Percentiles rank a stretch among this genome's conserved stretches.
Conservation (phyloP, 2,329 filamentous ascomycete genomes). For the Fusarium nematophilum region DNA sequence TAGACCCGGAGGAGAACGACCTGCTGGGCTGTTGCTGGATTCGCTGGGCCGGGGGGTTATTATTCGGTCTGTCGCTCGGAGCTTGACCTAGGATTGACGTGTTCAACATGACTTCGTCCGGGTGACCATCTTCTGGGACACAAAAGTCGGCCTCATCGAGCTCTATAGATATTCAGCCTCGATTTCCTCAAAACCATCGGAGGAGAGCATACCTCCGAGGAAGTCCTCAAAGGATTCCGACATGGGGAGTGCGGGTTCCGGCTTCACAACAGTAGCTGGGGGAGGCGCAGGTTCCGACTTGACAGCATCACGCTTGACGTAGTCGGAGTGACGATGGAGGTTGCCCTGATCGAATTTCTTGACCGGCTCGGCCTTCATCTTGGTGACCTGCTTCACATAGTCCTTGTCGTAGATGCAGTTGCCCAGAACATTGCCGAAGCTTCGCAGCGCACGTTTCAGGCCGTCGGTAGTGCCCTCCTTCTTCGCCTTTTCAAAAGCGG, state of each 20-base stretch:
- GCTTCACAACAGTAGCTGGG: conserved; percentile 39
- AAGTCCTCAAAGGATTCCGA: conserved; percentile 64
- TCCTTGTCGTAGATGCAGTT: conserved; percentile 99
- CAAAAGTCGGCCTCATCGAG: conserved; percentile 84
- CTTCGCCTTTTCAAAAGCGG: conserved; percentile 98
- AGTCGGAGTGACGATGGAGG: conserved; percentile 85
- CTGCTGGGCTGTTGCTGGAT: conserved; percentile 38
- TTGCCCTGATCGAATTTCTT: conserved; percentile 82
- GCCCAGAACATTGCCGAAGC: conserved; percentile 95
- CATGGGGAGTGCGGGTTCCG: conserved; percentile 40
- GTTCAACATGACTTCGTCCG: conserved; percentile 78
- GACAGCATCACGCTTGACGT: conserved; percentile 67
- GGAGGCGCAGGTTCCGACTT: conserved; percentile 38
- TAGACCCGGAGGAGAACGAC: conserved; percentile 27
- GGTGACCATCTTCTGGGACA: conserved; percentile 75
- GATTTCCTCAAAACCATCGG: conserved; percentile 51
- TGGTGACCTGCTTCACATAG: conserved; percentile 89
- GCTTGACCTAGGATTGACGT: conserved; percentile 35
- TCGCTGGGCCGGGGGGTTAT: conserved; percentile 36
- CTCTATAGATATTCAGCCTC: conserved; percentile 61
- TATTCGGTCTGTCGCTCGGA: conserved; percentile 32
- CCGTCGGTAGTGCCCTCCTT: conserved; percentile 98
- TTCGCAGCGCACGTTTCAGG: conserved; percentile 87
- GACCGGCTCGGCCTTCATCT: conserved; percentile 80
- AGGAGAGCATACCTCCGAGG: conserved; percentile 59